Conservation (phyloP, 495 filamentous ascomycete genomes). For the Poronia punctata region DNA sequence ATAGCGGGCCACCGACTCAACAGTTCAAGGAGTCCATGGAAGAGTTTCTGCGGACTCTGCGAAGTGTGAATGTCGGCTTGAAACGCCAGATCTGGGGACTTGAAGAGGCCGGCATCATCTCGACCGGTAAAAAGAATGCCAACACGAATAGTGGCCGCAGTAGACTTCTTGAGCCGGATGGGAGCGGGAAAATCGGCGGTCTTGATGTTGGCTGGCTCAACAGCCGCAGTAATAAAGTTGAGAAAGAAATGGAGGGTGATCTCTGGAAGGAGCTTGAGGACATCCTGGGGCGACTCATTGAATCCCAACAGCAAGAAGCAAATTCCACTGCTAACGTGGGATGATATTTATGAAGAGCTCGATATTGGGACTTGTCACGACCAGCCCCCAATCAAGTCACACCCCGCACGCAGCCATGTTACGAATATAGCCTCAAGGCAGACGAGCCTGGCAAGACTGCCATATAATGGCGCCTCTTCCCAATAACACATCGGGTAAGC, state of each 20-base stretch:
- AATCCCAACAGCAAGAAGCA: neutral
- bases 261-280: slow-evolving; percentile 57
- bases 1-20: slow-evolving; percentile 27
- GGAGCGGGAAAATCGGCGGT: slow-evolving; percentile 50
- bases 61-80: slow-evolving; percentile 61
- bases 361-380: too few species aligned
- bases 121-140: slow-evolving; percentile 28
- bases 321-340: neutral
- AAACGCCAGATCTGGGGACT: slow-evolving; percentile 73
- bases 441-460: too few species aligned
- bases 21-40: slow-evolving; percentile 57
- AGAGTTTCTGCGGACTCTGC: slow-evolving; percentile 61
- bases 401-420: too few species aligned
- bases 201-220: slow-evolving; percentile 84
- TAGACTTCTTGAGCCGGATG: slow-evolving; percentile 34
- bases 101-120: slow-evolving; percentile 68
- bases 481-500: too few species aligned
- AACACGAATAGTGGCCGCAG: slow-evolving; percentile 13
- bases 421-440: too few species aligned
- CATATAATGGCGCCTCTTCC: too few species aligned
- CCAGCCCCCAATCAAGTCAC: too few species aligned
- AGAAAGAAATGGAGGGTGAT: slow-evolving; percentile 71
- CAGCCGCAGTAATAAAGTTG: slow-evolving; percentile 67
- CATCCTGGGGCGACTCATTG: slow-evolving; percentile 19
- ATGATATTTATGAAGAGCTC: too few species aligned